Evolutionary conservation across 768 basidiomycete species (phyloP), one percentile per base, ranked within the genome.

Genomic region (Podaxis sp.): DNA sequence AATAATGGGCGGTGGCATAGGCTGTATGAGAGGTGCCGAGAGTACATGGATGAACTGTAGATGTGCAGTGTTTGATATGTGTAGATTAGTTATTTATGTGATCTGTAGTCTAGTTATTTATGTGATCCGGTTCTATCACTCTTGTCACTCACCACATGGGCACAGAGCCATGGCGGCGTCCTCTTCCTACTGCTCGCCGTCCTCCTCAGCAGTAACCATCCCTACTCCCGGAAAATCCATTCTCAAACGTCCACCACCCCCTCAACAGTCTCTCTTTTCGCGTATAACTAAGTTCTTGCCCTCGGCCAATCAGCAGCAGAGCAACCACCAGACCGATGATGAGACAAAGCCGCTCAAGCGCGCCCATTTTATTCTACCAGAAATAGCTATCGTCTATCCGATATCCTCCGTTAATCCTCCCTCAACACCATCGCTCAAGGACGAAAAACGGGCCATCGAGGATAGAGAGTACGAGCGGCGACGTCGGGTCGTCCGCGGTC

Each of bases 311-410:
- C 76, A 75, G 29, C 59, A 75, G 2, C 69, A 67, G 25, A 43
- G n/a, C 41, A 43, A 9, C 33, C 58, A 71, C n/a, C 64, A 68
- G 29, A 41, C 66, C 55, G 84, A 85, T 69, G 78, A 74, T 9
- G 74, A 84, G 51, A 73, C 75, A 38, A 85, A 81, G 68, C 85
- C 91, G 11, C 80, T 96, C 65, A 94, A 92, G 70, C 78, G 92
- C 55, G 97, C 96, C 0, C 92, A 96, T 68, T 98, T 98, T 71
- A 91, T 96, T 66, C 78, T 97, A 12, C 93, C 93, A 0, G 84
- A 91, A 67, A 84, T 97, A 67, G 87, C 86, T 36, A 91, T 91
- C 24, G 86, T 95, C 36, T 98, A 98, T 73, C 94, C 95, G 0
- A 96, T 98, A 72, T 91, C 90, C 27, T 86, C 89, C 1, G 68